Percentiles rank a stretch among this genome's conserved stretches.
Evolutionary conservation across 148 eudicot species (phyloP).

Genomic region (Rhododendron simsii): DNA sequence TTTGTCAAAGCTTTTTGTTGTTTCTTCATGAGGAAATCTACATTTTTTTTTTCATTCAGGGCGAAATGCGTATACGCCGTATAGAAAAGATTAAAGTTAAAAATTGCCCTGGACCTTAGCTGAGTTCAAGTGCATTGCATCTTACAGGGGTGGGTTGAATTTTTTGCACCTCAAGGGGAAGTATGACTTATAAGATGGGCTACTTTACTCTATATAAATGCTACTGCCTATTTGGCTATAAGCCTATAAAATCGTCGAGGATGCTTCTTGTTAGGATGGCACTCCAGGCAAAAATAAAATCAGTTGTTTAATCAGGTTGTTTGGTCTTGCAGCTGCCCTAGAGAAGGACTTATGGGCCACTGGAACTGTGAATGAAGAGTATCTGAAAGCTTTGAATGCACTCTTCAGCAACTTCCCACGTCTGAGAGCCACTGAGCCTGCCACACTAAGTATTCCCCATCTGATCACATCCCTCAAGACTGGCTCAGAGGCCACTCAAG

Average conservation of each 20-base stretch:
- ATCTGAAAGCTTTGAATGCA: slow-evolving; percentile 84
- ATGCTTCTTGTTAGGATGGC: slow-evolving; percentile 5
- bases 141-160: background rate
- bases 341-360: slow-evolving; percentile 96
- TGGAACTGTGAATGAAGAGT: slow-evolving; percentile 89
- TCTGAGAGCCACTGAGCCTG: slow-evolving; percentile 94
- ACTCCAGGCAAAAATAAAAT: background rate
- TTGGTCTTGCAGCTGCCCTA: slow-evolving; percentile 68
- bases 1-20: background rate
- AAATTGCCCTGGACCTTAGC: background rate
- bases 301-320: slow-evolving; percentile 9
- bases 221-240: background rate
- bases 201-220: background rate
- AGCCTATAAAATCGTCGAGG: background rate
- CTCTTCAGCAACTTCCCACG: slow-evolving; percentile 95
- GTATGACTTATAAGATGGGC: background rate
- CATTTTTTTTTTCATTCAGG: background rate
- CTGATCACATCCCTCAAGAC: slow-evolving; percentile 92
- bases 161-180: background rate
- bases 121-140: background rate
- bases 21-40: background rate
- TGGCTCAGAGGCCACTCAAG: slow-evolving; percentile 93
- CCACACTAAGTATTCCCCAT: slow-evolving; percentile 97
- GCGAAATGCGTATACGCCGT: too few relatives aligned
- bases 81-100: background rate